Evolutionary conservation across 768 basidiomycete genomes (phyloP), one percentile per base, ranked within the genome.

Genomic region (Podaxis sp.): DNA sequence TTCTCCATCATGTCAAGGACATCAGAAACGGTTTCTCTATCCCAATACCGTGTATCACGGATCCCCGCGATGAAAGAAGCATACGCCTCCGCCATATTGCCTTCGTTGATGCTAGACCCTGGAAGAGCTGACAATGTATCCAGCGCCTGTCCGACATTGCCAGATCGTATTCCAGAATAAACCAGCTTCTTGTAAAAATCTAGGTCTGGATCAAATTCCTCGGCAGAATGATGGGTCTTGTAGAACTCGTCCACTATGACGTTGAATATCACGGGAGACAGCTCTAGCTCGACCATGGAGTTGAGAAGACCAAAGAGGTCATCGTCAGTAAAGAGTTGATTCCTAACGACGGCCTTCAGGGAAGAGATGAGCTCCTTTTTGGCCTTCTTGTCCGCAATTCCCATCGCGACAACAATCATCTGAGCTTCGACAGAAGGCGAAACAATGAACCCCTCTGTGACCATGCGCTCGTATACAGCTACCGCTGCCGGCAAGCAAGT

Each of bases 341-440:
- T 55, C 18, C 16, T 11, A 6, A 61, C 14, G 13, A 55, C 37
- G 5, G 35, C 44, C 42, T 48, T 46, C 18, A 61, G 25, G 3
- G 44, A 54, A n/a, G 28, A 14, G 7, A 37, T 10, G 1, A 47
- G 23, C 25, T 23, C 27, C n/a, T 35, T 36, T 38, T 37, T 35
- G 51, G 23, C 2, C 51, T 46, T 44, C 13, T 36, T 46, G 21
- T 46, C 51, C 23, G 57, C 46, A 5, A 42, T 18, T n/a, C 38
- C 14, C 27, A 46, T 35, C 7, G 52, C 23, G 28, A 55, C 23
- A 6, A 40, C 53, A 21, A 61, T 40, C 52, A 61, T 61, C 14
- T 54, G 52, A 27, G 59, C 59, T 48, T 61, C 59, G 10, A 61
- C 52, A 6, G 44, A 48, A n/a, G 44, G 59, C 13, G 59, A 54